Evolutionary conservation across 768 basidiomycete genomes (phyloP).

Genomic region (Guyanaporus albipodus): DNA sequence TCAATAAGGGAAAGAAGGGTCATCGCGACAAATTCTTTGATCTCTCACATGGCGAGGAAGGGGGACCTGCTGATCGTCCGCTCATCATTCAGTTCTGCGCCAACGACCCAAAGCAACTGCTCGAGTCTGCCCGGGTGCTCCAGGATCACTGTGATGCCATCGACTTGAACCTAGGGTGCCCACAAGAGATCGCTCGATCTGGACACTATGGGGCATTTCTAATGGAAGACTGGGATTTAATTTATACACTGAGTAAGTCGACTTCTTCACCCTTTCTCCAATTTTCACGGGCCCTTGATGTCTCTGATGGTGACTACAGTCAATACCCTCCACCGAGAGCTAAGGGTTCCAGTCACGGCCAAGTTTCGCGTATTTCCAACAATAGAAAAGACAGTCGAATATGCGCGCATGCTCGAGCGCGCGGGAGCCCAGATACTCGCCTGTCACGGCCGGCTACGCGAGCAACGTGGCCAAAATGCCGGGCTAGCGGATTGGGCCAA

Average conservation of each 20-base stretch:
- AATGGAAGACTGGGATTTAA: slow-evolving; percentile 93
- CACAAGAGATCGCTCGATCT: slow-evolving; percentile 88
- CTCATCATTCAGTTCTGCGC: slow-evolving; percentile 93
- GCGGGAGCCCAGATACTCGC: slow-evolving; percentile 95
- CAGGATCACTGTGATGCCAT: slow-evolving; percentile 86
- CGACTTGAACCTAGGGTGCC: slow-evolving; percentile 92
- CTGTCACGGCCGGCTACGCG: slow-evolving; percentile 87
- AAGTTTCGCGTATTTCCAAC: slow-evolving; percentile 92
- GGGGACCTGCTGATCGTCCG: slow-evolving; percentile 68
- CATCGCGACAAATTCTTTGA: slow-evolving; percentile 69
- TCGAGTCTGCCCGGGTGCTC: slow-evolving; percentile 72
- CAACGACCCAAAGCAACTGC: slow-evolving; percentile 76
- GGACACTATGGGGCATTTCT: slow-evolving; percentile 89
- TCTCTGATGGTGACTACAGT: slow-evolving; percentile 43
- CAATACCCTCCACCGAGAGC: slow-evolving; percentile 76
- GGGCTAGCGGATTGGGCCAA: slow-evolving; percentile 88
- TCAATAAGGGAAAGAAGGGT: slow-evolving; percentile 29
- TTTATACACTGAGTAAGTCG: slow-evolving; percentile 69
- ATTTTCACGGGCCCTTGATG: neutral
- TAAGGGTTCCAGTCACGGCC: slow-evolving; percentile 90
- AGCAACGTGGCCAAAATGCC: slow-evolving; percentile 84
- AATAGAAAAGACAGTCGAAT: slow-evolving; percentile 83
- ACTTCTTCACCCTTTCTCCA: neutral
- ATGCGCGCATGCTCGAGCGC: slow-evolving; percentile 92
- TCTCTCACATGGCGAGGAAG: slow-evolving; percentile 75